phyloP scores from a whole-genome alignment of 768 basidiomycete species.

The Auricularia auricula-judae region DNA sequence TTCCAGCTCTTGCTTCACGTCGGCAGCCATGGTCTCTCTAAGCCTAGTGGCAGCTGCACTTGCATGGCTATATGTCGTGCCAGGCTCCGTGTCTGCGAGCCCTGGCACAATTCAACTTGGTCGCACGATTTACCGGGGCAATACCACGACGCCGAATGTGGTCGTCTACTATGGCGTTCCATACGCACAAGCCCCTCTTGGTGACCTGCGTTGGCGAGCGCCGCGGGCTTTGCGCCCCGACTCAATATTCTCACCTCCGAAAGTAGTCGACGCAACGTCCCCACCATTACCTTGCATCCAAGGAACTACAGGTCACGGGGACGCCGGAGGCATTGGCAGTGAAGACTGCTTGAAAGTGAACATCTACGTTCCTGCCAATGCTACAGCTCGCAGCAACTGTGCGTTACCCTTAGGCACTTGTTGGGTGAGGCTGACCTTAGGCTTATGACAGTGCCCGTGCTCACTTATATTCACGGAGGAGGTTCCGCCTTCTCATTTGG shows the following conservation, averaged over 20 bases:
- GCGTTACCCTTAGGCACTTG: slow-evolving; percentile 11
- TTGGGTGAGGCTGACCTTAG: not conserved
- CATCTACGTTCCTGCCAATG: slow-evolving; percentile 43
- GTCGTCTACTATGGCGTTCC: slow-evolving; percentile 41
- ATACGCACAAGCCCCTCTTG: slow-evolving; percentile 27
- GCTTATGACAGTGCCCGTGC: slow-evolving; percentile 21
- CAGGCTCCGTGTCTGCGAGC: not conserved
- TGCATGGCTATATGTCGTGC: not conserved
- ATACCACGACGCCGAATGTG: slow-evolving; percentile 37
- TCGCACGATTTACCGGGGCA: slow-evolving; percentile 48
- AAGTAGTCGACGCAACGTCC: not conserved
- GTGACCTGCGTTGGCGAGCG: slow-evolving; percentile 26
- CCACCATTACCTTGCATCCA: slow-evolving; percentile 33
- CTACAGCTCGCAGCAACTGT: slow-evolving; percentile 37
- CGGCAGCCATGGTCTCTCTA: not conserved
- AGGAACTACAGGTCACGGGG: slow-evolving; percentile 39
- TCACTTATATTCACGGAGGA: slow-evolving; percentile 33
- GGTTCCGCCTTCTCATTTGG: slow-evolving; percentile 8
- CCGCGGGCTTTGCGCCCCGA: slow-evolving; percentile 30
- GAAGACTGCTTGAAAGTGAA: slow-evolving; percentile 64
- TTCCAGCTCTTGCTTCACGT: too few species aligned
- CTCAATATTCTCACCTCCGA: not conserved
- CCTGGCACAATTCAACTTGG: slow-evolving; percentile 34
- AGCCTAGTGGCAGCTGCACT: not conserved
- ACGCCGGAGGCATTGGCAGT: slow-evolving; percentile 51